Evolutionary conservation across 208 protist species (phyloP), one percentile per base, ranked within the genome.

Genomic region (Borovskyia barvae): DNA sequence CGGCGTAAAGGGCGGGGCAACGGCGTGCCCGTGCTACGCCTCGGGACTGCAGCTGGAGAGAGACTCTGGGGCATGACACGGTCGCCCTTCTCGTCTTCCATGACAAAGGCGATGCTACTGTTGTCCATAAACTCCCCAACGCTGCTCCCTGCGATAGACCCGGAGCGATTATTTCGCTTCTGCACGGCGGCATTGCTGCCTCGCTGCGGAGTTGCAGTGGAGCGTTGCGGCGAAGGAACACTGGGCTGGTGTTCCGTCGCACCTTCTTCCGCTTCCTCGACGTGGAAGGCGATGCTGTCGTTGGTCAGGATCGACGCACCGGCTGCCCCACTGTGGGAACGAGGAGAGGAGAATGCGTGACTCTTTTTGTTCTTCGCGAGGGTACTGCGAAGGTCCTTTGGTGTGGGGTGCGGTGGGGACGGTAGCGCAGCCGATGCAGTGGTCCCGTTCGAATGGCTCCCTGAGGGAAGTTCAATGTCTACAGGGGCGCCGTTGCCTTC

Each of bases 91-190:
- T 22, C n/a, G 20, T 66, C 66, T 7, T 82, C 75, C 11, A 69
- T 50, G n/a, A 87, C 32, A 8, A 83, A 83, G 15, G 72, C 49
- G 45, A 81, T 84, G 66, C 80, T 87, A 36, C 66, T 61, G 49
- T 72, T 83, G 25, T 56, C 49, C 17, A 47, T 24, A 1, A 52
- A 46, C 37, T 69, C 60, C 7, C 32, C 24, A 11, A 14, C n/a
- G 54, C 36, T 35, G 2, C 45, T 55, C 15, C 57, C 53, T 2
- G 29, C 11, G 33, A 52, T 20, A 17, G 32, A 42, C 35, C 14
- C 15, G 9, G 35, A 48, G 28, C n/a, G 20, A 3, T 15, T 19
- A 7, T 22, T 26, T 5, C 56, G 37, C 46, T 7, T 24, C 35
- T 39, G 32, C 39, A 15, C 19, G 24, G 15, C 39, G 35, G 53